Percentiles rank a stretch among this genome's conserved stretches.
These are phyloP conservation scores for Backusella tuberculispora DNA, from an alignment of 192 early-diverging fungal species.

Conservation along the genomic window DNA sequence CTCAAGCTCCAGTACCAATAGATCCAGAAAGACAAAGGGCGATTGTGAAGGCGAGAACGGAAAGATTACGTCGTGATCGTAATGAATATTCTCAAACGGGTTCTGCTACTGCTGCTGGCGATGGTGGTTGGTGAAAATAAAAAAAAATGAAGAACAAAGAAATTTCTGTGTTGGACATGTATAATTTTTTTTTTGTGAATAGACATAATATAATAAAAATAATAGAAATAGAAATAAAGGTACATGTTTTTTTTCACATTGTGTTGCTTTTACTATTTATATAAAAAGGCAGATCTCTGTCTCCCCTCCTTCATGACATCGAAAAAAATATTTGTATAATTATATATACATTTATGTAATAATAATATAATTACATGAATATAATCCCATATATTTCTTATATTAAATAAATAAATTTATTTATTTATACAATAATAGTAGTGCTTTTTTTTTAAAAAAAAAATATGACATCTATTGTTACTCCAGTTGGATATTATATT, in stretches of 20 bases:
- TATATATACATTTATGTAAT: background rate
- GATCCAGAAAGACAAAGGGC: background rate
- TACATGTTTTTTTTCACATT: background rate
- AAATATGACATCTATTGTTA: background rate
- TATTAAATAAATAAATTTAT: background rate
- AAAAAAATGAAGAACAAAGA: background rate
- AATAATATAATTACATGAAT: background rate
- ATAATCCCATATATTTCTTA: background rate
- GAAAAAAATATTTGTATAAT: background rate
- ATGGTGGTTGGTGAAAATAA: background rate
- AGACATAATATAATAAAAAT: background rate
- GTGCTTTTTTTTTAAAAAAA: background rate
- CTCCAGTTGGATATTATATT: background rate
- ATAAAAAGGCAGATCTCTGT: background rate
- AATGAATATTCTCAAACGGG: slow-evolving; percentile 7
- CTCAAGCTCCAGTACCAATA: background rate
- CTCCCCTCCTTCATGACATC: background rate
- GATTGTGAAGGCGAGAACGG: background rate
- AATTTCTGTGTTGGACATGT: no score
- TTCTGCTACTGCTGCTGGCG: background rate
- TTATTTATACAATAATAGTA: background rate
- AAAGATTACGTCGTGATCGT: slow-evolving; percentile 3
- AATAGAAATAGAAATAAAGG: background rate
- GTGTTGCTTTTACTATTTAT: slow-evolving; percentile 2
- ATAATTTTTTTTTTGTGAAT: background rate